A percentile compares a stretch with the other conserved stretches of the same genome.
Conservation (phyloP, 2,329 filamentous ascomycete genomes). For the Aspergillus sp. region DNA sequence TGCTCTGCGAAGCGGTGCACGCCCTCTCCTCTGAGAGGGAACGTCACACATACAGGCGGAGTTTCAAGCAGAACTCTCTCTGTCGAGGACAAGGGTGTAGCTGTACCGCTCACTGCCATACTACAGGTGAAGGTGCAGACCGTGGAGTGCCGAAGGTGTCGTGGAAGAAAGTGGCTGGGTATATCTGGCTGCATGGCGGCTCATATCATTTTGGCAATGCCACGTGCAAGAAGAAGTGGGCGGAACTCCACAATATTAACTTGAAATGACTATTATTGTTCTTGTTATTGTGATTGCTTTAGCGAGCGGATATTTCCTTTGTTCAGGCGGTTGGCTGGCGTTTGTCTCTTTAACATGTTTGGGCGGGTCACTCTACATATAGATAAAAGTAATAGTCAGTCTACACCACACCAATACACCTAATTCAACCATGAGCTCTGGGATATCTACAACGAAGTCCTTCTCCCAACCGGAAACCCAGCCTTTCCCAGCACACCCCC, state of each 20-base stretch:
- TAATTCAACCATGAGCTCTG: too few relatives aligned
- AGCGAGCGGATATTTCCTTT: too few relatives aligned
- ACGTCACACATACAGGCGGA: neutral
- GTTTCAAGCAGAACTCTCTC: neutral
- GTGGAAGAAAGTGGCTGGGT: conserved; percentile 54
- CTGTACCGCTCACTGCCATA: neutral
- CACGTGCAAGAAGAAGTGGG: conserved; percentile 58
- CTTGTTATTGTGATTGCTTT: too few relatives aligned
- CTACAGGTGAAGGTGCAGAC: conserved; percentile 2
- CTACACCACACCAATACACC: neutral
- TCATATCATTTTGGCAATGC: conserved; percentile 55
- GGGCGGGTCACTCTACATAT: too few relatives aligned
- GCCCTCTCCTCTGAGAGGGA: conserved; percentile 15
- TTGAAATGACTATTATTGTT: neutral
- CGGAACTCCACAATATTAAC: conserved; percentile 33
- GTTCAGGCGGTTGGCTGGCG: too few relatives aligned
- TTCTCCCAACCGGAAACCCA: conserved; percentile 27
- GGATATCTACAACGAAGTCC: neutral
- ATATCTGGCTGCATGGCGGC: conserved; percentile 47
- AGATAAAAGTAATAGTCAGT: too few relatives aligned
- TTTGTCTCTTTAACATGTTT: too few relatives aligned
- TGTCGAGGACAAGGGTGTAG: conserved; percentile 1
- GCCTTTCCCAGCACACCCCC: conserved; percentile 37
- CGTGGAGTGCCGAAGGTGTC: conserved; percentile 40
- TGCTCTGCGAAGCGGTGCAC: conserved; percentile 36